These are phyloP conservation scores for Beauveria medogensis DNA, from an alignment of 2,329 filamentous ascomycete species.

Conservation along the genomic window DNA sequence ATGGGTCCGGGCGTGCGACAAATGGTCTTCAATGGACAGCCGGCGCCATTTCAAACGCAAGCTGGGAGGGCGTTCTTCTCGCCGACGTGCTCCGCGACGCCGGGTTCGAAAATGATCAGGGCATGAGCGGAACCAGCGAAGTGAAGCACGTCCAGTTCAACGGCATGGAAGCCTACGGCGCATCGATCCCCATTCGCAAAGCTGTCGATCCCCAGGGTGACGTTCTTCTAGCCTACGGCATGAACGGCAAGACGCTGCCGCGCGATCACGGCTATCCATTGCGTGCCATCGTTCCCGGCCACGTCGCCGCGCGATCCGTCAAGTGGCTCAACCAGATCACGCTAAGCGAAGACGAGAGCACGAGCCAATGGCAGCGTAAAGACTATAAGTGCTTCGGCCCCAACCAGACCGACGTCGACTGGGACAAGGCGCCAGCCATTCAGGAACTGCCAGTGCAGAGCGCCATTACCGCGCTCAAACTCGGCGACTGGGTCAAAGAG, in stretches of 20 bases:
- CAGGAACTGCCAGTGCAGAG: slow-evolving; percentile 63
- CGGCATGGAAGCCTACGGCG: slow-evolving; percentile 51
- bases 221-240: slow-evolving; percentile 57
- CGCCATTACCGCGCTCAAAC: slow-evolving; percentile 48
- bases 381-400: slow-evolving; percentile 65
- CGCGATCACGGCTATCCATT: slow-evolving; percentile 60
- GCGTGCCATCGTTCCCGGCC: slow-evolving; percentile 54
- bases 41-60: slow-evolving; percentile 52
- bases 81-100: slow-evolving; percentile 49
- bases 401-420: slow-evolving; percentile 51
- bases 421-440: slow-evolving; percentile 55
- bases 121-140: slow-evolving; percentile 27
- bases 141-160: slow-evolving; percentile 49
- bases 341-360: slow-evolving; percentile 57
- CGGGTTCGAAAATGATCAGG: slow-evolving; percentile 36
- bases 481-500: slow-evolving; percentile 28
- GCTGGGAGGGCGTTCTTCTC: slow-evolving; percentile 49
- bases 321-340: slow-evolving; percentile 62
- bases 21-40: slow-evolving; percentile 53
- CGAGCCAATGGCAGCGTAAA: slow-evolving; percentile 55
- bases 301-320: slow-evolving; percentile 58
- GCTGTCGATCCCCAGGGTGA: slow-evolving; percentile 53
- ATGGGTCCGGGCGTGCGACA: slow-evolving; percentile 33
- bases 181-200: slow-evolving; percentile 52
- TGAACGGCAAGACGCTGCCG: slow-evolving; percentile 58